phyloP scores from a whole-genome alignment of 2,329 filamentous ascomycete species.

The Colletotrichum paranaense region DNA sequence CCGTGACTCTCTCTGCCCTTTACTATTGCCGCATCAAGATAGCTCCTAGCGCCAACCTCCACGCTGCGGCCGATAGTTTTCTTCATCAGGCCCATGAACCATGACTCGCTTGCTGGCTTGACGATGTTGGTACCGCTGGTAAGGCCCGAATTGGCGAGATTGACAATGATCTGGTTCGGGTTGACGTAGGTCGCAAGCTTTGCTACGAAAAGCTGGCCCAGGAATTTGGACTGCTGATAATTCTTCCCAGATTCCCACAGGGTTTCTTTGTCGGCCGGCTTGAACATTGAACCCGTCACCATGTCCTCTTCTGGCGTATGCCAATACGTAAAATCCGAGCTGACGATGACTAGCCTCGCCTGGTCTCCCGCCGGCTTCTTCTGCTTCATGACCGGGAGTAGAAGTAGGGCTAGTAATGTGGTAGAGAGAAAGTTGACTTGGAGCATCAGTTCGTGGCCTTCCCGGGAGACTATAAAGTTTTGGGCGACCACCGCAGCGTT shows the following conservation, averaged over 20 bases:
- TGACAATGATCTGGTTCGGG: constrained; percentile 55
- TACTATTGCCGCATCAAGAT: constrained; percentile 56
- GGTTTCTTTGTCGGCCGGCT: constrained; percentile 44
- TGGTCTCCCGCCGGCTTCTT: constrained; percentile 37
- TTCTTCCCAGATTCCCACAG: constrained; percentile 38
- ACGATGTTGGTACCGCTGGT: constrained; percentile 54
- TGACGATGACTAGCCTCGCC: constrained; percentile 44
- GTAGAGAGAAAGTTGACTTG: constrained; percentile 45
- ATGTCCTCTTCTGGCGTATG: constrained; percentile 39
- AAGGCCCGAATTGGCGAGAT: constrained; percentile 58
- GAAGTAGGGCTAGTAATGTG: constrained; percentile 37
- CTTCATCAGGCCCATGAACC: constrained; percentile 37
- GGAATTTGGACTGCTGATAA: constrained; percentile 45
- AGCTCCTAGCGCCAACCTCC: constrained; percentile 54
- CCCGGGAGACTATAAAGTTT: constrained; percentile 19
- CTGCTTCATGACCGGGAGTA: constrained; percentile 38
- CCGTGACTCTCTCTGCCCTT: constrained; percentile 62
- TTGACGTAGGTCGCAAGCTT: constrained; percentile 51
- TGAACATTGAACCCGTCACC: constrained; percentile 39
- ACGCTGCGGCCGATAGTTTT: constrained; percentile 43
- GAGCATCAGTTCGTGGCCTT: constrained; percentile 40
- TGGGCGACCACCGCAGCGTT: constrained; percentile 34
- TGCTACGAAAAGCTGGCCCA: constrained; percentile 48
- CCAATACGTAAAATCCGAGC: constrained; percentile 41
- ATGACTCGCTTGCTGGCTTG: constrained; percentile 40